phyloP scores from a whole-genome alignment of 495 filamentous ascomycete genomes.

The Penicillium maclennaniae region DNA sequence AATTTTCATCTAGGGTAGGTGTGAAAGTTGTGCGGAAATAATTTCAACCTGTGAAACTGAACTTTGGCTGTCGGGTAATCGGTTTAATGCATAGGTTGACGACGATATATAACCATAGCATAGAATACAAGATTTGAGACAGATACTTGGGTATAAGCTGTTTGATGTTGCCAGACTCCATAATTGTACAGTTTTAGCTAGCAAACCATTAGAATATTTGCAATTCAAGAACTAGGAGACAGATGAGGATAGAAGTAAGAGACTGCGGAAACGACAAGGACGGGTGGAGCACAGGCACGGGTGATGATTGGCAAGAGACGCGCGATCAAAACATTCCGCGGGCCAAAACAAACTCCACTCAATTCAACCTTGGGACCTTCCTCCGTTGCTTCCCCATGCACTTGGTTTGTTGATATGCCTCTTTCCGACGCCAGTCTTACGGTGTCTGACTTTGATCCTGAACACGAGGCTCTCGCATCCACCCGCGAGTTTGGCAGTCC shows the following conservation, averaged over 20 bases:
- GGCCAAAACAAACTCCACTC: constrained; percentile 14
- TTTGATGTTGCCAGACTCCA: too few species aligned
- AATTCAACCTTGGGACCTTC: neutral
- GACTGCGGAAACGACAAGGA: neutral
- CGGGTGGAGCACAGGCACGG: neutral
- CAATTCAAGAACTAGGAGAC: too few species aligned
- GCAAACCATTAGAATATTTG: too few species aligned
- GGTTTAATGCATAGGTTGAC: too few species aligned
- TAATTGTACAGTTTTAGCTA: too few species aligned
- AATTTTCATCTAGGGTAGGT: too few species aligned
- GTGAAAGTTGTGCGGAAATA: too few species aligned
- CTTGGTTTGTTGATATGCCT: constrained; percentile 28
- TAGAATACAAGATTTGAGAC: too few species aligned
- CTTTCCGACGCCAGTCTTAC: constrained; percentile 34
- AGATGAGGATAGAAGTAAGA: neutral
- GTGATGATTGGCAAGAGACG: constrained; percentile 9
- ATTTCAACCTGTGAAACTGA: too few species aligned
- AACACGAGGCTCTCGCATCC: constrained; percentile 50
- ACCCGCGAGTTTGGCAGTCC: constrained; percentile 44
- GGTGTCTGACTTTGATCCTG: constrained; percentile 48
- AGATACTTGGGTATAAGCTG: too few species aligned
- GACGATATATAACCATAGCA: too few species aligned
- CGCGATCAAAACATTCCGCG: constrained; percentile 16
- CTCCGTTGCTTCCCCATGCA: neutral
- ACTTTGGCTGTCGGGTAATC: too few species aligned